Base-by-base conservation (phyloP, 495 filamentous ascomycete species). In the Cercophora scortea region DNA sequence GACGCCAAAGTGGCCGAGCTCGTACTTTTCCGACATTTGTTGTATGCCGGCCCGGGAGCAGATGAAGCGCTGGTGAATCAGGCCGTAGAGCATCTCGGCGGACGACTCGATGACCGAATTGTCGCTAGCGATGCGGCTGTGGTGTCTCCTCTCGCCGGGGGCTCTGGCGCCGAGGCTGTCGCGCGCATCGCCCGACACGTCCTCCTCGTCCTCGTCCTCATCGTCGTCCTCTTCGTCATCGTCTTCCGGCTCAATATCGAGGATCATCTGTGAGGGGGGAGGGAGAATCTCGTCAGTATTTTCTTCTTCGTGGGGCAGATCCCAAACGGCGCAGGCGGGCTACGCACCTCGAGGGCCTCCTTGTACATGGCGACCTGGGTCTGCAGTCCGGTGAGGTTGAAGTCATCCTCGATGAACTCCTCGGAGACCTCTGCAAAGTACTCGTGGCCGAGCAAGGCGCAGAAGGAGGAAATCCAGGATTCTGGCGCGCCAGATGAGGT, bases 381-480 rank as follows among this genome's bases (percentile, higher is more conserved):
- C 71, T 95, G 89, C 54, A 98, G 78, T 18, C 93, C 93, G 4
- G 93, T 98, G 49, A 98, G 77, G 71, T 98, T 98, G 75, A 98
- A 98, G 66, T 98, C 93, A 82, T 98, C 93, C 69, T 98, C 93
- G 60, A 98, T 97, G 65, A 98, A 98, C 54, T 98, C 93, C 71
- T 98, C 93, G 17, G 89, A 90, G 41, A 98, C 91, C 69, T 98
- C 93, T 47, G 94, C 94, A 66, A 98, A 98, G 71, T 97, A 98
- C 66, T 98, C 93, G 66, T 98, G 93, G 50, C 93, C 93, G 53
- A 96, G 79, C 35, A 97, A 76, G 33, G 88, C 89, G 74, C 93
- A 98, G 69, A 96, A 98, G 45, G 90, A 92, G 49, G 88, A 86
- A 73, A 98, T 97, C 93, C 93, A 98, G 41, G 89, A 93, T 72